Base-by-base conservation (phyloP, 1,139 yeast species). In the Zhuliangozyma parablackwelliae region DNA sequence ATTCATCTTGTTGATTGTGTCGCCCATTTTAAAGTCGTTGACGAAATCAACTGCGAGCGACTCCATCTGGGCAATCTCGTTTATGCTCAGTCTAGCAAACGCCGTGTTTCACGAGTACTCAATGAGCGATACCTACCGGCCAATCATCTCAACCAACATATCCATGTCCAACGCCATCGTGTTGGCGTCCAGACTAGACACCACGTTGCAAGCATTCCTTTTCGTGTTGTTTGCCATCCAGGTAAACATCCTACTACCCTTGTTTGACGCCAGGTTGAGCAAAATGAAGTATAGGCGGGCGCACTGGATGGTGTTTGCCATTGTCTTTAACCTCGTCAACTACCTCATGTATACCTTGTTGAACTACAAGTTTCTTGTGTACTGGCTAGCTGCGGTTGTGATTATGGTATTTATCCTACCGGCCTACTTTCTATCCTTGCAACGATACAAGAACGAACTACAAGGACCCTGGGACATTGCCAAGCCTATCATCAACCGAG, bases 381-480 rank as follows among this genome's bases (percentile, higher is more conserved):
- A 74, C 21, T 82, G 89, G 85, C 35, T 74, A 3, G 39, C 58
- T 1, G 51, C 72, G 5, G 80, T 79, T 38, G 44, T 68, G 2
- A 55, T 68, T 36, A 73, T 83, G 3, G 57, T 71, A 7, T 58
- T 82, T n/a, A 62, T 77, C 3, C 72, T 86, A 32, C 96, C 96
- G 1, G 71, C 73, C 31, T 82, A 87, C 62, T 81, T 86, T 48
- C 59, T 86, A 37, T 72, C 73, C 30, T 61, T 88, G 29, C 96
- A 88, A 53, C 75, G 79, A 58, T 87, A 87, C 54, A 88, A 88
- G 57, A 86, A 87, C 55, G 96, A 87, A 55, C 66, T 88, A 39
- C 90, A 84, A 58, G 96, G 96, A 0, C 96, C 96, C 0, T 88
- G 96, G 96, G 96, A 88, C 57, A 80, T 85, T 1, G 96, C 95